phyloP scores from a whole-genome alignment of 495 filamentous ascomycete species.

The Cairneyella variabilis region DNA sequence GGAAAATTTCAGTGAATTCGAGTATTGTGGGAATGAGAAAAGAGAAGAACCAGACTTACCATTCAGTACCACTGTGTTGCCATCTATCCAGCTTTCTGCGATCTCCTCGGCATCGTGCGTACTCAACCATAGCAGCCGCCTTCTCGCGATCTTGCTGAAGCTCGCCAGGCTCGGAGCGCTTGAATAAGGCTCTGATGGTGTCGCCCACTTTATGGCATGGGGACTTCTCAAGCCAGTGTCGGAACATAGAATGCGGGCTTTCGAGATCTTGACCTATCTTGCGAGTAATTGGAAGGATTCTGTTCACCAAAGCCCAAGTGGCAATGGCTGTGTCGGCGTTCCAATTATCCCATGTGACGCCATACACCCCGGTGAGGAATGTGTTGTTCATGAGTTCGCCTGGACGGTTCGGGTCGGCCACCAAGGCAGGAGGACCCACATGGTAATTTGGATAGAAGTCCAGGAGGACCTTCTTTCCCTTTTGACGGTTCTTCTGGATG shows the following conservation, averaged over 20 bases:
- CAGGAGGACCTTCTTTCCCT: conserved; percentile 11
- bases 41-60: conserved; percentile 10
- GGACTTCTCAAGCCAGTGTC: conserved; percentile 17
- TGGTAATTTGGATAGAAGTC: conserved; percentile 23
- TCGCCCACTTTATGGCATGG: conserved; percentile 14
- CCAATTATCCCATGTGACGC: conserved; percentile 23
- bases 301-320: conserved; percentile 13
- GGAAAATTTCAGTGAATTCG: neutral
- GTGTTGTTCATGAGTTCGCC: neutral
- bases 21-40: neutral
- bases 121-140: conserved; percentile 8
- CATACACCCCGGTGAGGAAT: conserved; percentile 13
- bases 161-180: neutral
- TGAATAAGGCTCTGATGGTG: conserved; percentile 13
- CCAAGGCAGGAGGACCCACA: too few relatives aligned
- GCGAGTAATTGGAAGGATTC: conserved; percentile 1
- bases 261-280: conserved; percentile 9
- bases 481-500: conserved; percentile 11
- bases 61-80: neutral
- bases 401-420: too few relatives aligned
- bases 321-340: conserved; percentile 9
- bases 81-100: neutral
- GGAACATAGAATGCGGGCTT: conserved; percentile 6
- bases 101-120: neutral
- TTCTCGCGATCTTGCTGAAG: neutral